These are phyloP conservation scores for Didymella pinodella DNA, from an alignment of 2,329 filamentous ascomycete species.

Conservation along the genomic window DNA sequence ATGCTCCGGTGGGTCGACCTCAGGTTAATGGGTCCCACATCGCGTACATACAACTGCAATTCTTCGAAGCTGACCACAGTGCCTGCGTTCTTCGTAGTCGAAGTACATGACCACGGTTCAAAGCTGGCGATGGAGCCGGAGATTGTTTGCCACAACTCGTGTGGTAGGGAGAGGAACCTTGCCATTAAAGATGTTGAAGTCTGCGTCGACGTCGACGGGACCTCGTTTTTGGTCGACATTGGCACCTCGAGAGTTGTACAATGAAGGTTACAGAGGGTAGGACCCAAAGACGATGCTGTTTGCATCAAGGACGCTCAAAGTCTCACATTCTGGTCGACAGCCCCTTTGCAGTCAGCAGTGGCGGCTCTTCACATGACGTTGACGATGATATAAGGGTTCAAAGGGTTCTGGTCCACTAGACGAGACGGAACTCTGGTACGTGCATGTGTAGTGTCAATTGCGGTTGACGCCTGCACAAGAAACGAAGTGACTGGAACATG, in stretches of 20 bases:
- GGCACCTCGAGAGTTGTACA: neutral
- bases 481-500: neutral
- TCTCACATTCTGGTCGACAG: constrained; percentile 1
- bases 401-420: constrained; percentile 9
- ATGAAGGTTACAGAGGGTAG: neutral
- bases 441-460: constrained; percentile 2
- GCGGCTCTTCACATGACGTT: constrained; percentile 15
- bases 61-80: neutral
- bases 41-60: neutral
- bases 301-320: neutral
- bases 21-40: neutral
- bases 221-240: neutral
- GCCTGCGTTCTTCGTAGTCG: neutral
- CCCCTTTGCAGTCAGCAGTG: neutral
- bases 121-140: neutral
- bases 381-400: constrained; percentile 15
- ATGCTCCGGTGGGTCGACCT: neutral
- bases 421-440: constrained; percentile 3
- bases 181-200: neutral
- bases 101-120: constrained; percentile 2
- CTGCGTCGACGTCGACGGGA: too few species aligned
- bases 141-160: constrained; percentile 2
- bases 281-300: neutral
- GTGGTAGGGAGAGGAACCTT: neutral
- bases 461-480: neutral